Evolutionary conservation across 345 rosid species (phyloP).

Genomic region (Gynandropsis gynandra): DNA sequence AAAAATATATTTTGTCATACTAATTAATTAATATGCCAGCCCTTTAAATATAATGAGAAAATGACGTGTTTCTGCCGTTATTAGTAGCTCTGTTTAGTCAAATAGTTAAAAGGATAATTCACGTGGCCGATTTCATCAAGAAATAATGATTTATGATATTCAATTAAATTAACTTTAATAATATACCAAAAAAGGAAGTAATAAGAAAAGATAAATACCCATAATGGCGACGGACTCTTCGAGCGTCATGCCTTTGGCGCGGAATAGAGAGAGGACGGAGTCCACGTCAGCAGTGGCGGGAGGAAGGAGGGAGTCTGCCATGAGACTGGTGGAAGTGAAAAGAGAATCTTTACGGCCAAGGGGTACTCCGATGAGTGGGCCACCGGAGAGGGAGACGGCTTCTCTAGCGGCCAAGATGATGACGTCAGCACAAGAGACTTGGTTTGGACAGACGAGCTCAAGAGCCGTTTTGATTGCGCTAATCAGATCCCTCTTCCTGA

Average conservation of each 20-base stretch:
- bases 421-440: constrained; percentile 43
- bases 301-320: constrained; percentile 38
- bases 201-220: no score
- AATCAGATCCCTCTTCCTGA: constrained; percentile 37
- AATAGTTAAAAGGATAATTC: no score
- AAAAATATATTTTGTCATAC: no score
- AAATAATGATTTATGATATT: no score
- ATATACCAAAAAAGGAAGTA: no score
- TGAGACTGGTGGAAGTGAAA: constrained; percentile 17
- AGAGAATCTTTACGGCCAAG: constrained; percentile 34
- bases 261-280: constrained; percentile 27
- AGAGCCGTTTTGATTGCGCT: constrained; percentile 30
- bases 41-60: no score
- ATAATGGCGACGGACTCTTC: constrained; percentile 44
- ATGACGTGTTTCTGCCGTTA: no score
- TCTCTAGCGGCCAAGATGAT: constrained; percentile 41
- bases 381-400: constrained; percentile 30
- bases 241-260: constrained; percentile 28
- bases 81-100: no score
- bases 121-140: no score
- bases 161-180: no score
- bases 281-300: constrained; percentile 34
- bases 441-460: constrained; percentile 32
- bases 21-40: no score
- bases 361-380: constrained; percentile 34